A percentile compares a stretch with the other conserved stretches of the same genome.
Conservation (phyloP, 2,329 filamentous ascomycete genomes). For the Fusarium caatingaense region DNA sequence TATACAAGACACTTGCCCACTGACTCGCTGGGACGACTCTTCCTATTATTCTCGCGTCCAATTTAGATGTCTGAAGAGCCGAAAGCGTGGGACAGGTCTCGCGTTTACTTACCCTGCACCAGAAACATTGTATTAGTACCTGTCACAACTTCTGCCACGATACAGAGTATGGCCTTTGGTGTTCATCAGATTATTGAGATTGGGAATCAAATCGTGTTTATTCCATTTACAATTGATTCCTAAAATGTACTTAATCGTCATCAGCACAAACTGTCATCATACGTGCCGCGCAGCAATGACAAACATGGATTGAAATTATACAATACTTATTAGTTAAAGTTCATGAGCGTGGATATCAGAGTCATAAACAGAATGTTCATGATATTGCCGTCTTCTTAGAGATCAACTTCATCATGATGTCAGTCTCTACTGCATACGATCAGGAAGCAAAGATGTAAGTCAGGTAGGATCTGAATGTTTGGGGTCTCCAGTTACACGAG, state of each 20-base stretch:
- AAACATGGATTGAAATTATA: background rate
- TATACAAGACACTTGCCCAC: background rate
- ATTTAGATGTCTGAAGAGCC: background rate
- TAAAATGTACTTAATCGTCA: background rate
- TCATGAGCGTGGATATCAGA: background rate
- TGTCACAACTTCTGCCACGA: background rate
- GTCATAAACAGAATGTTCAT: background rate
- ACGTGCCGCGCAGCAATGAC: background rate
- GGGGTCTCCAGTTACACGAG: background rate
- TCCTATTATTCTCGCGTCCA: background rate
- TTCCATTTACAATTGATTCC: background rate
- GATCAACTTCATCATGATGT: background rate
- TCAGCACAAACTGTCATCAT: background rate
- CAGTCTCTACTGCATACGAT: background rate
- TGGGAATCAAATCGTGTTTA: background rate
- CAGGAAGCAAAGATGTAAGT: constrained; percentile 18
- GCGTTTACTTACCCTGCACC: background rate
- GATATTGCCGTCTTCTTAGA: background rate
- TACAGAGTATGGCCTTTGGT: background rate
- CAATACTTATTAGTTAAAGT: background rate
- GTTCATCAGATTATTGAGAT: background rate
- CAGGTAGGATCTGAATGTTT: background rate
- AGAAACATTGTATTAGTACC: background rate
- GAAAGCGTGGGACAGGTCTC: background rate
- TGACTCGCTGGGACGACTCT: background rate